Percentiles rank a stretch among this genome's conserved stretches.
Conservation (phyloP, 495 filamentous ascomycete species). For the Hypoxylon perforatum region DNA sequence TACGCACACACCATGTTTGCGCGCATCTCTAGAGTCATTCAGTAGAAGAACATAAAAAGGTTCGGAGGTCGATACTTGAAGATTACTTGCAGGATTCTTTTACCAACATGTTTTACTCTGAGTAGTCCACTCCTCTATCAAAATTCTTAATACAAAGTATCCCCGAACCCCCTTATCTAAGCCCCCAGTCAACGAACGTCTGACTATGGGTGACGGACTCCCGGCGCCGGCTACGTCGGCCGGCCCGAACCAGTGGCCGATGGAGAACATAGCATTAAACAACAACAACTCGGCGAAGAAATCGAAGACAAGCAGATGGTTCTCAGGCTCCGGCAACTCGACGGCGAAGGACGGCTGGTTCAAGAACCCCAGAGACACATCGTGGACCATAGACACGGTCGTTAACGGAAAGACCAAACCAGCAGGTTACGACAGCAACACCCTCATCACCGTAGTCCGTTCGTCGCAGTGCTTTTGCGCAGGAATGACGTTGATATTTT, state of each 20-base stretch:
- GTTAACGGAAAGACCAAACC: conserved; percentile 24
- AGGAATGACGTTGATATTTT: conserved; percentile 16
- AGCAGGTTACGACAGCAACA: conserved; percentile 38
- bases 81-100: too few relatives aligned
- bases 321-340: not conserved
- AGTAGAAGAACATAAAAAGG: not conserved
- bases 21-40: not conserved
- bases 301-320: not conserved
- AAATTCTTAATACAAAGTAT: too few relatives aligned
- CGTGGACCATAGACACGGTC: conserved; percentile 33
- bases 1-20: not conserved
- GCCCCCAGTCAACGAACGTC: not conserved
- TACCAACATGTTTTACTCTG: too few relatives aligned
- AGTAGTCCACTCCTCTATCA: not conserved
- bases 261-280: not conserved
- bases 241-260: not conserved
- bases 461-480: conserved; percentile 27
- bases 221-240: not conserved
- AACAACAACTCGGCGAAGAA: not conserved
- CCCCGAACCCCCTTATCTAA: not conserved
- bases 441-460: conserved; percentile 36
- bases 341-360: not conserved
- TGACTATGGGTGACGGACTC: not conserved
- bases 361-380: conserved; percentile 28
- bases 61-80: too few relatives aligned